Conservation (phyloP, 192 early-diverging fungal genomes). For the Tieghemiomyces parasiticus region DNA sequence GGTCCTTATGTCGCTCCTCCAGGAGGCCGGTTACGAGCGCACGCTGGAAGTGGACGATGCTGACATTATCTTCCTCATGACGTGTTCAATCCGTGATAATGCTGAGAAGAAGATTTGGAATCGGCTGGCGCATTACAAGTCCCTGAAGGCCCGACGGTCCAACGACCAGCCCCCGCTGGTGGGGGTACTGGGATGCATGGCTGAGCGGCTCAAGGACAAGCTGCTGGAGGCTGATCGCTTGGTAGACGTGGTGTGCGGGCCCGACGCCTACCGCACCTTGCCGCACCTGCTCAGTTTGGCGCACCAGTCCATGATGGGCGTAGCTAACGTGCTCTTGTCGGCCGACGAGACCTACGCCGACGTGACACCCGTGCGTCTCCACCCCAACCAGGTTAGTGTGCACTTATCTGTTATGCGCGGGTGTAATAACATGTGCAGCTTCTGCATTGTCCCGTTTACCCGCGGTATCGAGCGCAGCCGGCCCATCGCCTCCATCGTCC, state of each 20-base stretch:
- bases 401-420: conserved; percentile 63
- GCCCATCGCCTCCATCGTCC: conserved; percentile 48
- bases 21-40: conserved; percentile 46
- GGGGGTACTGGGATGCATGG: conserved; percentile 70
- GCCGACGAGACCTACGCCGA: conserved; percentile 71
- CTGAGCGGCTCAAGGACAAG: conserved; percentile 55
- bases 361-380: conserved; percentile 53
- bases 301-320: conserved; percentile 40
- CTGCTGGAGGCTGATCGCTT: conserved; percentile 49
- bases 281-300: conserved; percentile 55
- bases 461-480: conserved; percentile 59
- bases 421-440: conserved; percentile 73
- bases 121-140: conserved; percentile 36
- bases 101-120: conserved; percentile 61
- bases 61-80: conserved; percentile 57
- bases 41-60: conserved; percentile 37
- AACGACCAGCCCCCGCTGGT: conserved; percentile 33
- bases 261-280: conserved; percentile 60
- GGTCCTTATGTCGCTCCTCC: conserved; percentile 57
- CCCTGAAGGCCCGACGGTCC: conserved; percentile 26
- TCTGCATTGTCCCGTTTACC: conserved; percentile 67
- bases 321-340: conserved; percentile 67
- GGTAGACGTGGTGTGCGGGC: conserved; percentile 63
- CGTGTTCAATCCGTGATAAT: conserved; percentile 65
- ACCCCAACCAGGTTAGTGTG: conserved; percentile 45